Evolutionary conservation across 768 basidiomycete species (phyloP), one percentile per base, ranked within the genome.

Genomic region (Dioszegia crocea): DNA sequence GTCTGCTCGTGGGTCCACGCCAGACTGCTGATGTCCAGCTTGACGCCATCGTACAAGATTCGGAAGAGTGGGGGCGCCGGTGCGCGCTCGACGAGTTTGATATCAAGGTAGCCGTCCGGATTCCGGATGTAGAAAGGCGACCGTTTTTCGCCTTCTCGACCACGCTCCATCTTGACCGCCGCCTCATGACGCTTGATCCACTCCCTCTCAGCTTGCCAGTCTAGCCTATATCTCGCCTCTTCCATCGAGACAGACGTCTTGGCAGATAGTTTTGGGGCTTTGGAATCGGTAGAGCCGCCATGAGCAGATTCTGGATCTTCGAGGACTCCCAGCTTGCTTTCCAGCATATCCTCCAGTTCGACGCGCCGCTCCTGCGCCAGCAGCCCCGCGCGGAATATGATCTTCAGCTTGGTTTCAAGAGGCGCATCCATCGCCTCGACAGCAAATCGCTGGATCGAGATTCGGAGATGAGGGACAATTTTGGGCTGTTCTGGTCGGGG

Each of bases 401-500:
- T 79, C 33, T 84, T 87, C 19, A 96, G 77, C 59, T 81, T 83
- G 16, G 83, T 82, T 76, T 98, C 93, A 57, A 96, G 84, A 1
- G 86, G 83, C 66, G 91, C 88, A 74, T 98, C 93, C 23, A 85
- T 84, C 24, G 85, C 85, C 75, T 96, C 91, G 9, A 89, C 67
- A 47, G 84, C 84, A 31, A 94, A 67, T 43, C 80, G 80, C n/a
- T 81, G 80, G 49, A 92, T 75, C 10, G 73, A 78, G 44, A 94
- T 70, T 0, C 78, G 77, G 44, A 93, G 70, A 54, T 81, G 80
- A 0, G 90, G 90, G 2, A 91, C 77, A 0, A 71, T 65, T 76
- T 91, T 96, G 0, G 91, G 84, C 2, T 79, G 81, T 74, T 94
- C 90, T 0, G 85, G 80, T 36, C 79, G 80, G 1, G 93, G 92